Percentiles rank a stretch among this genome's conserved stretches.
Conservation (phyloP, 768 basidiomycete species). For the Botryobasidium botryosum region DNA sequence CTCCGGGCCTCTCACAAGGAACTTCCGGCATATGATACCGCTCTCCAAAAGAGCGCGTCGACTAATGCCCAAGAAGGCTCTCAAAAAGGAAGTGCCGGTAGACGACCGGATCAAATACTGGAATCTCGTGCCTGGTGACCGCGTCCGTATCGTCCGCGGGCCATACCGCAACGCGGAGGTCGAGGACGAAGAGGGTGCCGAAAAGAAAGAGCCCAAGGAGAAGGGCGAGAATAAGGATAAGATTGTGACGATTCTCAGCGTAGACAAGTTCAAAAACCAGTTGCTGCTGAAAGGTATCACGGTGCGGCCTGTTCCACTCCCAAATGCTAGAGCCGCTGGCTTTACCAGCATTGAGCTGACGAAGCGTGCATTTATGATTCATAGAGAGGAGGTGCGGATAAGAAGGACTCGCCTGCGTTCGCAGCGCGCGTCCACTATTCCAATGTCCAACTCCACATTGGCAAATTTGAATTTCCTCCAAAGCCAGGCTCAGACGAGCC, state of each 20-base stretch:
- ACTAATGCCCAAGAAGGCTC: no score
- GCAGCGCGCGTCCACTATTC: constrained; percentile 48
- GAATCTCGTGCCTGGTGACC: constrained; percentile 79
- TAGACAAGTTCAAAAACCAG: constrained; percentile 57
- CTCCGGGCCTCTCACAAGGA: no score
- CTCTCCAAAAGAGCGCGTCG: no score
- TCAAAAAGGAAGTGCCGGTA: constrained; percentile 29
- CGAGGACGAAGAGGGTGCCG: constrained; percentile 23
- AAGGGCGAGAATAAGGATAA: no score
- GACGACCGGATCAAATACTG: constrained; percentile 66
- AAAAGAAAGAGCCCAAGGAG: constrained; percentile 37
- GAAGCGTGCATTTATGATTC: constrained; percentile 2
- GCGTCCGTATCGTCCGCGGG: constrained; percentile 53
- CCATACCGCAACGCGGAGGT: constrained; percentile 9
- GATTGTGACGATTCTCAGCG: no score
- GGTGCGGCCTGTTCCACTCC: constrained; percentile 22
- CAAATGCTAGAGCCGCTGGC: not conserved
- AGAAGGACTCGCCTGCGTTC: constrained; percentile 8
- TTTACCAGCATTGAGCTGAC: constrained; percentile 3
- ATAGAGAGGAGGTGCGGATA: no score
- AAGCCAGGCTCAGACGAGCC: constrained; percentile 6
- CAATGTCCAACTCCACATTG: constrained; percentile 61
- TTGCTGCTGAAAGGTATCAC: constrained; percentile 37
- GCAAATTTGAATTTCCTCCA: constrained; percentile 43
- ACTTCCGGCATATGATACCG: no score